Percentiles rank a stretch among this genome's conserved stretches.
These are phyloP conservation scores for Cocos nucifera DNA, from an alignment of 176 grass and related monocot genomes.

Conservation along the genomic window DNA sequence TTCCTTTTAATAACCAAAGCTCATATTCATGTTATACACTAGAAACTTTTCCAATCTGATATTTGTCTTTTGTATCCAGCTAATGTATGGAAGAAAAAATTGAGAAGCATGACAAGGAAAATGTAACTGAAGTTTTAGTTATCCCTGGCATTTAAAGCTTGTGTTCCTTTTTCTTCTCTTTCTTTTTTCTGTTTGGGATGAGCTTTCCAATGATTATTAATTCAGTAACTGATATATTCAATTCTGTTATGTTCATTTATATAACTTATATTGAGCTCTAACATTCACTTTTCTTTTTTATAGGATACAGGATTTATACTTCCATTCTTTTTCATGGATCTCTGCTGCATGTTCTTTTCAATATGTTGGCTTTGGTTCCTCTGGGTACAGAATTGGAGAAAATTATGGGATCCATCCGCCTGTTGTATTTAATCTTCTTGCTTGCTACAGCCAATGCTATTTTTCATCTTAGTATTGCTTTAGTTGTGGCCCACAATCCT, in stretches of 20 bases:
- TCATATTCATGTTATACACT: too few relatives aligned
- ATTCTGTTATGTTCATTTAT: constrained; percentile 9
- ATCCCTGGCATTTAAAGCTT: too few relatives aligned
- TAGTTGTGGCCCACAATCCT: constrained; percentile 68
- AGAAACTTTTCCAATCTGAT: too few relatives aligned
- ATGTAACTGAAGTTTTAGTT: too few relatives aligned
- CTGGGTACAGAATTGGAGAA: constrained; percentile 83
- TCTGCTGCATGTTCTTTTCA: constrained; percentile 88
- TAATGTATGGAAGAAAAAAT: too few relatives aligned
- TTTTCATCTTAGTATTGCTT: constrained; percentile 74
- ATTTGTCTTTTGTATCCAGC: too few relatives aligned
- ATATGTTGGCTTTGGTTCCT: constrained; percentile 91
- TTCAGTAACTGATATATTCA: too few relatives aligned
- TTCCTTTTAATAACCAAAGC: too few relatives aligned
- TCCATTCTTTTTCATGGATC: constrained; percentile 85
- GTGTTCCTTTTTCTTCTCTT: too few relatives aligned
- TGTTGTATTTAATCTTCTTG: constrained; percentile 84
- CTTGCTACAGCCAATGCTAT: constrained; percentile 88
- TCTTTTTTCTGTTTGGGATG: too few relatives aligned
- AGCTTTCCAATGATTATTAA: too few relatives aligned
- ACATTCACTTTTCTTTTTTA: constrained; percentile 23
- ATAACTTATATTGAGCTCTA: constrained; percentile 1
- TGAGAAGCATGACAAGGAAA: too few relatives aligned
- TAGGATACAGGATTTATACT: constrained; percentile 91
- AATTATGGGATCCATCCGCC: constrained; percentile 92